A percentile compares a stretch with the other conserved stretches of the same genome.
These are phyloP conservation scores for Malus hybrid DNA, from an alignment of 331 rosid species.

Conservation along the genomic window DNA sequence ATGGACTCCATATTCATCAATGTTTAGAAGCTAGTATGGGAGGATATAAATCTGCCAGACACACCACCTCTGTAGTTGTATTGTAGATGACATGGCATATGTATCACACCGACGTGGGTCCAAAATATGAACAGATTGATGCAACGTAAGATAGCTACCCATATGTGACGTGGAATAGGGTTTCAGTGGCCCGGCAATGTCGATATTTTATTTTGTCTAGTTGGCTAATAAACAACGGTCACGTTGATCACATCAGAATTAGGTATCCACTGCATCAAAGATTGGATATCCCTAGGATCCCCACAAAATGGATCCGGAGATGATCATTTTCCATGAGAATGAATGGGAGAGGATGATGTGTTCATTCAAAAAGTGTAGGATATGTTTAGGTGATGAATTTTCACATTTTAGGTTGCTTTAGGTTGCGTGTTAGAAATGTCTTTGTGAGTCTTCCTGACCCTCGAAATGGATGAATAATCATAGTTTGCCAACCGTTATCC, in stretches of 20 bases:
- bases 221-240: neutral
- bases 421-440: no score
- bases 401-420: no score
- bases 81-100: neutral
- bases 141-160: neutral
- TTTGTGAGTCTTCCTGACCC: fast-evolving
- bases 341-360: neutral
- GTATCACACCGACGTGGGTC: neutral
- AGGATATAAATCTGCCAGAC: neutral
- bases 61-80: no score
- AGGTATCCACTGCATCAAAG: neutral
- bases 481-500: no score
- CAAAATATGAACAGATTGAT: neutral
- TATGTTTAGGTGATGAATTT: no score
- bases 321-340: no score
- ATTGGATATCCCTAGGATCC: neutral
- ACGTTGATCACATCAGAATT: constrained; percentile 9
- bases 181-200: neutral
- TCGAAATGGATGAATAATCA: fast-evolving
- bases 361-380: neutral
- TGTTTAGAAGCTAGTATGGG: neutral
- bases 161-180: neutral
- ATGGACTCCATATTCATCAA: neutral
- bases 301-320: no score
- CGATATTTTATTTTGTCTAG: neutral